phyloP scores from a whole-genome alignment of 108 stramenopile species.

The Licmophora abbreviata region DNA sequence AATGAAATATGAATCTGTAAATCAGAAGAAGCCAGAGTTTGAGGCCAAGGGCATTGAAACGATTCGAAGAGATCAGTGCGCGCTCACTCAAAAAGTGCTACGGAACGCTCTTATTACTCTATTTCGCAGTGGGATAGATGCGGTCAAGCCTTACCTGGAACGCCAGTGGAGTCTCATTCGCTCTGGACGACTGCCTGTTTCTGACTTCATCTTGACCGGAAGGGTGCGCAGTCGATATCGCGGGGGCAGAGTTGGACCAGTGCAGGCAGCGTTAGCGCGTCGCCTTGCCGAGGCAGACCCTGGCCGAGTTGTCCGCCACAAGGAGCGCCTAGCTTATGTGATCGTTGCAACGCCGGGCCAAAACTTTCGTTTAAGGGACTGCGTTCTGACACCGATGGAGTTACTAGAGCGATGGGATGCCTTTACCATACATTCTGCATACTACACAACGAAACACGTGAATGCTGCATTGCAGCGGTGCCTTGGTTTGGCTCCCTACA shows the following conservation, averaged over 20 bases:
- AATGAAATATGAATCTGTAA: conserved; percentile 76
- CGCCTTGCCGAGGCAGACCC: conserved; percentile 76
- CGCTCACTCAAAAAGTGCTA: conserved; percentile 75
- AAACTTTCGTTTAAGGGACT: conserved; percentile 64
- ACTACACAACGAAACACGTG: conserved; percentile 81
- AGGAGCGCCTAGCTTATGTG: conserved; percentile 75
- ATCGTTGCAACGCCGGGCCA: conserved; percentile 78
- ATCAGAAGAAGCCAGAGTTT: conserved; percentile 64
- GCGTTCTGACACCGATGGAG: conserved; percentile 80
- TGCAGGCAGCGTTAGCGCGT: conserved; percentile 75
- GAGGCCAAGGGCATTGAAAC: conserved; percentile 90
- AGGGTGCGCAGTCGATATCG: conserved; percentile 72
- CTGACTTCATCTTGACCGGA: conserved; percentile 82
- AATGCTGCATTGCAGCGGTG: conserved; percentile 81
- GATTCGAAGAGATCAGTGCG: conserved; percentile 76
- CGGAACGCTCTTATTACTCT: conserved; percentile 65
- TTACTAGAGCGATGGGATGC: conserved; percentile 86
- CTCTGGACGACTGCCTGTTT: conserved; percentile 69
- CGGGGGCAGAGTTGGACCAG: conserved; percentile 71
- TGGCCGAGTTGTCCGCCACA: conserved; percentile 64
- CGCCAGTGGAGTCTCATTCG: conserved; percentile 75
- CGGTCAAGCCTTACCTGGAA: conserved; percentile 52
- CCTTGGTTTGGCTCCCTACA: conserved; percentile 65
- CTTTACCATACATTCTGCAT: conserved; percentile 62
- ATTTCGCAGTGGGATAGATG: conserved; percentile 46